Evolutionary conservation across 148 eudicot genomes (phyloP).

Genomic region (Chenopodium suecicum): DNA sequence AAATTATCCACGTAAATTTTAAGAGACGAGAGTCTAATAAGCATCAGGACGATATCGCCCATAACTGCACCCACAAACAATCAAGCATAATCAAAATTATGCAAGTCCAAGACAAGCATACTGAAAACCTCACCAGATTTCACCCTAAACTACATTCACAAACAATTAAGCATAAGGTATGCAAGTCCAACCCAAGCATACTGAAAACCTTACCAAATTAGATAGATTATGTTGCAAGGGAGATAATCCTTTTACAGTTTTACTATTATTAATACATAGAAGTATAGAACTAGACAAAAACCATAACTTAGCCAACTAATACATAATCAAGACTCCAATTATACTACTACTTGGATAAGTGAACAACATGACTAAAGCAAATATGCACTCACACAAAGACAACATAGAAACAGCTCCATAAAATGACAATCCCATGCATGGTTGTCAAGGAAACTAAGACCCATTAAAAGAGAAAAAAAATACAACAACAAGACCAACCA

Average conservation of each 20-base stretch:
- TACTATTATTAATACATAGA: background rate
- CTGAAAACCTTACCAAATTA: background rate
- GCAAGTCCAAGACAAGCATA: background rate
- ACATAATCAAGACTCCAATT: background rate
- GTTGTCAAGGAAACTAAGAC: background rate
- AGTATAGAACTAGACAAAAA: background rate
- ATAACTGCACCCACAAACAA: background rate
- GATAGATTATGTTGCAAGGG: background rate
- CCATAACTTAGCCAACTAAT: background rate
- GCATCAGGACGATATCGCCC: background rate
- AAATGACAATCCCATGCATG: background rate
- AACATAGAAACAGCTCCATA: background rate
- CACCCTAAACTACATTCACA: background rate
- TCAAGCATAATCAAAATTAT: background rate
- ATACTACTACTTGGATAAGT: background rate
- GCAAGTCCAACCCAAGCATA: background rate
- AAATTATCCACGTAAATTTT: background rate
- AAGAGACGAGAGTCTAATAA: background rate
- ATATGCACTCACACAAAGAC: background rate
- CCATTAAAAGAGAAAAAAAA: no score
- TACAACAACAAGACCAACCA: background rate
- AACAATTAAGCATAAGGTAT: background rate
- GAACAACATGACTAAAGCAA: background rate
- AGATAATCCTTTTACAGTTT: background rate
- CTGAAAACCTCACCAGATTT: background rate